Conservation (phyloP, 2,329 filamentous ascomycete species). For the Ilyonectria mors-panacis region DNA sequence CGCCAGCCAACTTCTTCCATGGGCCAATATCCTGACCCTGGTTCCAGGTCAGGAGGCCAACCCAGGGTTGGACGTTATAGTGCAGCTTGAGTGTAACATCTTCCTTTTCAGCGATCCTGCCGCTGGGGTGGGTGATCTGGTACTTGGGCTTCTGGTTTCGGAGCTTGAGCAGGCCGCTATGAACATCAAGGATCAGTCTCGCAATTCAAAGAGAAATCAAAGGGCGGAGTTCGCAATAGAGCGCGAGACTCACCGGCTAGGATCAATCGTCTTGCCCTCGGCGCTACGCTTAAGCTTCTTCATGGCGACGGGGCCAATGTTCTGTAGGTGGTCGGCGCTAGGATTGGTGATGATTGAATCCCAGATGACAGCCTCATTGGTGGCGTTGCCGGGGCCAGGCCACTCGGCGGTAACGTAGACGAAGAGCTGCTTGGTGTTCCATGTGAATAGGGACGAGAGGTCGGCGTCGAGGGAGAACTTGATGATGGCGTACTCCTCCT, state of each 20-base stretch:
- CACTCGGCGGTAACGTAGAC: constrained; percentile 92
- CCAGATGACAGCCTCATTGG: constrained; percentile 91
- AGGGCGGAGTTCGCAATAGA: background rate
- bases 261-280: constrained; percentile 73
- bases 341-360: constrained; percentile 90
- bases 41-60: constrained; percentile 90
- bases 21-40: constrained; percentile 67
- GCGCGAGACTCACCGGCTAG: constrained; percentile 62
- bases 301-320: constrained; percentile 71
- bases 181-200: constrained; percentile 6
- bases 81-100: constrained; percentile 86
- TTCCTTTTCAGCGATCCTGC: constrained; percentile 79
- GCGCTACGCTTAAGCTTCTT: constrained; percentile 74
- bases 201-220: background rate
- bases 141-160: constrained; percentile 95
- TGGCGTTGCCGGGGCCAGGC: constrained; percentile 59
- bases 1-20: constrained; percentile 77
- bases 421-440: constrained; percentile 99
- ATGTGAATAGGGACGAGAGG: constrained; percentile 93
- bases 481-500: constrained; percentile 96
- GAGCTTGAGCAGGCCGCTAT: constrained; percentile 80
- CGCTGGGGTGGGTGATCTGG: constrained; percentile 91
- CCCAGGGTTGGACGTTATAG: constrained; percentile 99
- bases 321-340: constrained; percentile 74
- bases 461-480: constrained; percentile 95